Evolutionary conservation across 768 basidiomycete genomes (phyloP).

Genomic region (Termitomyces sp.): DNA sequence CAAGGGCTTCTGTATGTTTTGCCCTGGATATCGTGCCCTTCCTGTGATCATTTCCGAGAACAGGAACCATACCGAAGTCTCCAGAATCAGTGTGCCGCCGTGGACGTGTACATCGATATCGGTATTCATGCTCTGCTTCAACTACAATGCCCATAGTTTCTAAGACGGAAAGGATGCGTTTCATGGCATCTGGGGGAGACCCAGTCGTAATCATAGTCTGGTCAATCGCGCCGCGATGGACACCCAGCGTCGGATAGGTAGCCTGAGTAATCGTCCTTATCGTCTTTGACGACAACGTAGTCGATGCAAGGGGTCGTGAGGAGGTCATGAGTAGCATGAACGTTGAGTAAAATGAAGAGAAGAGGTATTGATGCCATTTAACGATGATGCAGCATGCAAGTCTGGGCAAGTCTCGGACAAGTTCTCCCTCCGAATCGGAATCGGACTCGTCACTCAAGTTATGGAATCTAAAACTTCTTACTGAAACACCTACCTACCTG

Average conservation of each 20-base stretch:
- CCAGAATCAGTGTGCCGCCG: slow-evolving; percentile 32
- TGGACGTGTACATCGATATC: slow-evolving; percentile 61
- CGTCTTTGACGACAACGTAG: background rate
- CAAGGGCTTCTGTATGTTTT: background rate
- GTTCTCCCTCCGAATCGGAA: too few species aligned
- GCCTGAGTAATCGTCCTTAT: background rate
- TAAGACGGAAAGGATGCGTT: slow-evolving; percentile 65
- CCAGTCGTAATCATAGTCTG: slow-evolving; percentile 77
- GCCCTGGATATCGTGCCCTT: background rate
- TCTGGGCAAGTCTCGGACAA: too few species aligned
- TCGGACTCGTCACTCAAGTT: too few species aligned
- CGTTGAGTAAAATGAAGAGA: background rate
- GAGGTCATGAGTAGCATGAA: background rate
- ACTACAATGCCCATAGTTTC: slow-evolving; percentile 80
- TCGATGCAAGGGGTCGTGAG: background rate
- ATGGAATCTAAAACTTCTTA: too few species aligned
- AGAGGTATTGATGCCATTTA: too few species aligned
- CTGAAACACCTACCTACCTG: too few species aligned
- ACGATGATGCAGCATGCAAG: too few species aligned
- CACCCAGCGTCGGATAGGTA: slow-evolving; percentile 15
- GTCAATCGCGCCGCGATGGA: slow-evolving; percentile 88
- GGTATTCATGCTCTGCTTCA: slow-evolving; percentile 77
- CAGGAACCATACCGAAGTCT: background rate
- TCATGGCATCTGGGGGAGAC: slow-evolving; percentile 73
- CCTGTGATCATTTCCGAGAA: background rate